Base-by-base conservation (phyloP, 1,139 yeast genomes). In the Fermentozyma sake region DNA sequence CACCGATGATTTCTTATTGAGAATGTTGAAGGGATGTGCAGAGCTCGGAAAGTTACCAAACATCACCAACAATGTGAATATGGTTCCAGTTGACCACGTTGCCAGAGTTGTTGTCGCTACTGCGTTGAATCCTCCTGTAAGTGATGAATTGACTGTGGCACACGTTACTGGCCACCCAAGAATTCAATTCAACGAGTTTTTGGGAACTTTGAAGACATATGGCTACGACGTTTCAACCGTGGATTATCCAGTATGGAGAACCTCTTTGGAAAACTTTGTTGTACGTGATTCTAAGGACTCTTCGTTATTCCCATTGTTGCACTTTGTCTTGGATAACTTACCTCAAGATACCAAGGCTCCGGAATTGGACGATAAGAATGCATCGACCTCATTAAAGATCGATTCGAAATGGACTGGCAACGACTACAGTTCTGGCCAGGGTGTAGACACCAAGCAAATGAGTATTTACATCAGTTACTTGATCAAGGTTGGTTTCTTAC, bases 101-200 rank as follows among this genome's bases (percentile, higher is more conserved):
- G 97, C 98, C 1, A 74, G 95, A 31, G 85, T 87, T 14, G 86
- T 81, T 18, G 84, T 80, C 28, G 87, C 97, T 1, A 64, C 93
- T 17, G 81, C 95, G 0, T 68, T 91, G 41, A 75, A 76, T 42
- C 94, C 96, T 18, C 86, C 93, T 19, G 52, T 50, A 17, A 34
- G 46, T 5, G 51, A 52, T 11, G 69, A 61, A 26, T 58, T 85
- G 24, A 61, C 76, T 1, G 98, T 91, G 28, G 91, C 89, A 2
- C 98, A 91, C 29, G 96, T 91, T n/a, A 91, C 97, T 3, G 94
- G 93, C 9, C 97, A 91, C 47, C 99, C 98, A 37, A 76, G 97
- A 54, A 76, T 86, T 35, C 66, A 74, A 28, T 82, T 89, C 63
- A 78, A 76, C 47, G 79, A 82, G 41, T 89, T 78, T 60, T 60